Conservation (phyloP, 495 filamentous ascomycete genomes). For the Hypoxylon subgilvum region DNA sequence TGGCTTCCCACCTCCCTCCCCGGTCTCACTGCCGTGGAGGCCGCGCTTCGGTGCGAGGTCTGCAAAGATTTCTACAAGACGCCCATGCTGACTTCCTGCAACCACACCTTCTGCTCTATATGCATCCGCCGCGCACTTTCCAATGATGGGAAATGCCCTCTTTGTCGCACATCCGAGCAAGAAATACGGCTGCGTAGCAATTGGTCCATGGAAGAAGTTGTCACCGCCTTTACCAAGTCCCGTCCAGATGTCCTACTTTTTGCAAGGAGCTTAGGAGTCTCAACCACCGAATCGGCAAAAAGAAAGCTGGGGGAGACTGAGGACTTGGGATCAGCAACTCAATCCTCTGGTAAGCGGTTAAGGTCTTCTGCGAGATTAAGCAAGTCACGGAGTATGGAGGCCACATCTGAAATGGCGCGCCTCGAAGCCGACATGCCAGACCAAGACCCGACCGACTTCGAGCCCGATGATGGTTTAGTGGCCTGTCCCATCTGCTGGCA, state of each 20-base stretch:
- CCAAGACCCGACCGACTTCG: conserved; percentile 38
- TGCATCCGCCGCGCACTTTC: conserved; percentile 88
- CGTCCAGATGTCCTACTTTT: conserved; percentile 67
- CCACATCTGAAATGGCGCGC: conserved; percentile 43
- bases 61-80: conserved; percentile 97
- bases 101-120: conserved; percentile 94
- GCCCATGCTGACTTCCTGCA: conserved; percentile 92
- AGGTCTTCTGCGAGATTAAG: conserved; percentile 53
- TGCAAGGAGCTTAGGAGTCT: conserved; percentile 52
- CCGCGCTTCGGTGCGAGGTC: conserved; percentile 88
- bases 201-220: conserved; percentile 79
- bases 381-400: conserved; percentile 46
- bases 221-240: conserved; percentile 74
- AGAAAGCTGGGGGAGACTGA: conserved; percentile 55
- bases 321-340: conserved; percentile 16
- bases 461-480: conserved; percentile 74
- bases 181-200: conserved; percentile 84
- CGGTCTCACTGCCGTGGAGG: conserved; percentile 75
- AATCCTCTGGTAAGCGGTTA: conserved; percentile 50
- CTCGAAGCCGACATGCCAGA: conserved; percentile 44
- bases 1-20: conserved; percentile 84
- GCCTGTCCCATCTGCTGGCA: conserved; percentile 80
- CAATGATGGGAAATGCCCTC: conserved; percentile 81
- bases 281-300: conserved; percentile 44
- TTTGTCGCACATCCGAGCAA: conserved; percentile 77